Evolutionary conservation across 108 stramenopile genomes (phyloP).

Genomic region (Aurantiochytrium sp.): DNA sequence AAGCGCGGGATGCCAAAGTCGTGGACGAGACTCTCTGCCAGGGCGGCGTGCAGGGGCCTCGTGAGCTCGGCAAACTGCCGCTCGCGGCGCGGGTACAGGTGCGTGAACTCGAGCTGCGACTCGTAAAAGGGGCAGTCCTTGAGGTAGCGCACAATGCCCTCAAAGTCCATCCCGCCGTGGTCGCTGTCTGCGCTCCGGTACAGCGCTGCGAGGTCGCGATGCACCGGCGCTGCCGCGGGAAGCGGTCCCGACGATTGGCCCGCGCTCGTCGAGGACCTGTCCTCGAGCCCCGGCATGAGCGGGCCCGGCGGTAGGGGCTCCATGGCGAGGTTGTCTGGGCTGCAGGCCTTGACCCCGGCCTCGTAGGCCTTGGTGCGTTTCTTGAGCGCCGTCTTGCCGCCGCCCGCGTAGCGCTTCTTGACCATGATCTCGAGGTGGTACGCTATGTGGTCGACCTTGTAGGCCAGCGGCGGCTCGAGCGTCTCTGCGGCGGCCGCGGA

Average conservation of each 20-base stretch:
- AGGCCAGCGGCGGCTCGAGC: background rate
- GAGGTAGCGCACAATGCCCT: background rate
- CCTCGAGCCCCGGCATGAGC: background rate
- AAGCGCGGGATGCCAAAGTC: conserved; percentile 36
- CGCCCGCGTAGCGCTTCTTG: background rate
- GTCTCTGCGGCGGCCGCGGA: background rate
- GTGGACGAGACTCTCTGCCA: background rate
- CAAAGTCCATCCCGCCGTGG: background rate
- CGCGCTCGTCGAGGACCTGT: background rate
- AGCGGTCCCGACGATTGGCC: background rate
- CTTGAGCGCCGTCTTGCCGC: background rate
- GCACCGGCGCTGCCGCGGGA: background rate
- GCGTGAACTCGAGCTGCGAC: background rate
- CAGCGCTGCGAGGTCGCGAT: background rate
- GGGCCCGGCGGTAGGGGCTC: background rate
- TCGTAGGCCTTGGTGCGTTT: background rate
- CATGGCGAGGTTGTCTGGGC: background rate
- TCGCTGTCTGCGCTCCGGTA: background rate
- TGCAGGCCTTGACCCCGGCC: background rate
- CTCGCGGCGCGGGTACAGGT: background rate
- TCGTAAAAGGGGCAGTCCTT: conserved; percentile 20
- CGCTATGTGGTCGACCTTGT: background rate
- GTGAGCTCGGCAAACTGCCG: background rate
- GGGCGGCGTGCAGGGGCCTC: background rate
- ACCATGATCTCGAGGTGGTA: background rate